Evolutionary conservation across 441 rosid species (phyloP).

Genomic region (Adansonia grandidieri): DNA sequence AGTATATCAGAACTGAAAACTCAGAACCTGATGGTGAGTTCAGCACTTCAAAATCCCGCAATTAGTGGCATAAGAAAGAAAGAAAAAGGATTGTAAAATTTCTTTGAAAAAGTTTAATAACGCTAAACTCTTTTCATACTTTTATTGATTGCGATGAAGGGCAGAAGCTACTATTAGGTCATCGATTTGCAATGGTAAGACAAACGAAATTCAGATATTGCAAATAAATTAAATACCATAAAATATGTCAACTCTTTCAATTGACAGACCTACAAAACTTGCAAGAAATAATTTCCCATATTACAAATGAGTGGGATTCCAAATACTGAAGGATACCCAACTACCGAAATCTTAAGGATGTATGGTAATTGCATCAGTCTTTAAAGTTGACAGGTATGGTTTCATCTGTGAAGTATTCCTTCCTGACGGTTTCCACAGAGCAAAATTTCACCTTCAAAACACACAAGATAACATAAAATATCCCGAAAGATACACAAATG

Average conservation of each 20-base stretch:
- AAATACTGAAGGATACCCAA: slow-evolving; percentile 7
- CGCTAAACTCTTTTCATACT: not conserved
- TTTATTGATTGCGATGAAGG: not conserved
- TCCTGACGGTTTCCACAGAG: slow-evolving; percentile 63
- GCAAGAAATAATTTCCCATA: not conserved
- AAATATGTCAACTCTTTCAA: not conserved
- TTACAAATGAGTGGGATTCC: not conserved
- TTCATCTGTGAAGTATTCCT: slow-evolving; percentile 81
- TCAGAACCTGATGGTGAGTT: not conserved
- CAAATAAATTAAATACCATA: no score
- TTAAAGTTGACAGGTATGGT: slow-evolving; percentile 65
- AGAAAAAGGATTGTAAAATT: not conserved
- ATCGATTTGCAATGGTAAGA: not conserved
- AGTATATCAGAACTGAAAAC: not conserved
- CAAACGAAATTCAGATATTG: no score
- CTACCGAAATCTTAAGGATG: not conserved
- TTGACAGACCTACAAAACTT: not conserved
- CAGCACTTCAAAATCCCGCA: not conserved
- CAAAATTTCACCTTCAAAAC: slow-evolving; percentile 78
- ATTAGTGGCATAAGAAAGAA: not conserved
- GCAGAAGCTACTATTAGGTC: not conserved
- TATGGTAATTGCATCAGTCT: slow-evolving; percentile 34
- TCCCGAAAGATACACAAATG: not conserved
- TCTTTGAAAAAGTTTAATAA: not conserved
- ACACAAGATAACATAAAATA: not conserved